A percentile compares a stretch with the other conserved stretches of the same genome.
phyloP scores from a whole-genome alignment of 371 early-diverging fungal genomes.

The Apophysomyces sp. region DNA sequence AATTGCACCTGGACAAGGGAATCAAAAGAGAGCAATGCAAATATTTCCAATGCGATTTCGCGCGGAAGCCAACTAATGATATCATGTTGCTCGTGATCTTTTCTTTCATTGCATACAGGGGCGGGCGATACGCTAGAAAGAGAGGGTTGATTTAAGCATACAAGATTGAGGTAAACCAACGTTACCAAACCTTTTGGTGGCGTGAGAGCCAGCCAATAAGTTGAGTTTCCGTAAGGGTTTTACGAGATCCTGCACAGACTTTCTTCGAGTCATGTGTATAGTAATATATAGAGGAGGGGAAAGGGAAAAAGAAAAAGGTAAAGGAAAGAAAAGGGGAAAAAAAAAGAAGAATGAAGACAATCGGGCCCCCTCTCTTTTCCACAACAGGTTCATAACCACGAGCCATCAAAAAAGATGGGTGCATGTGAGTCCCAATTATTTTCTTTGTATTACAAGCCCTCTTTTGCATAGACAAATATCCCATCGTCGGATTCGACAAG shows the following conservation, averaged over 20 bases:
- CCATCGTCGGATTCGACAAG: slow-evolving; percentile 57
- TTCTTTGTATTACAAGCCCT: not conserved
- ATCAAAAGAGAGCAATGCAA: slow-evolving; percentile 30
- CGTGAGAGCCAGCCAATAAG: slow-evolving; percentile 11
- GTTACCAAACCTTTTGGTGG: slow-evolving; percentile 12
- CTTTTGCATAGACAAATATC: slow-evolving; percentile 50
- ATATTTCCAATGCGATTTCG: slow-evolving; percentile 32
- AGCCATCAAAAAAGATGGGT: not conserved
- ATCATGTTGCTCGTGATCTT: slow-evolving; percentile 21
- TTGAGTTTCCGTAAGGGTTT: slow-evolving; percentile 35
- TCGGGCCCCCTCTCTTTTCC: slow-evolving; percentile 11
- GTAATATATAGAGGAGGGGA: not conserved
- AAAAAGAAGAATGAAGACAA: slow-evolving; percentile 9
- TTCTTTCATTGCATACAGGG: slow-evolving; percentile 3
- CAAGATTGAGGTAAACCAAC: not conserved
- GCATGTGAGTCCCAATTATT: slow-evolving; percentile 2
- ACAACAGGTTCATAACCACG: slow-evolving; percentile 5
- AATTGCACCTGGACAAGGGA: slow-evolving; percentile 39
- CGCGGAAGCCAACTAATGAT: slow-evolving; percentile 30
- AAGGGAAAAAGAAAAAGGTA: slow-evolving; percentile 8
- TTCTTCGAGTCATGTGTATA: slow-evolving; percentile 29
- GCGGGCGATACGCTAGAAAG: not conserved
- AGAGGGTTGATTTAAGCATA: not conserved
- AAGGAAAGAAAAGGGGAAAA: slow-evolving; percentile 11
- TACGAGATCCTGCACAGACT: slow-evolving; percentile 35